Conservation (phyloP, 192 early-diverging fungal species). For the Coemansia sp. region DNA sequence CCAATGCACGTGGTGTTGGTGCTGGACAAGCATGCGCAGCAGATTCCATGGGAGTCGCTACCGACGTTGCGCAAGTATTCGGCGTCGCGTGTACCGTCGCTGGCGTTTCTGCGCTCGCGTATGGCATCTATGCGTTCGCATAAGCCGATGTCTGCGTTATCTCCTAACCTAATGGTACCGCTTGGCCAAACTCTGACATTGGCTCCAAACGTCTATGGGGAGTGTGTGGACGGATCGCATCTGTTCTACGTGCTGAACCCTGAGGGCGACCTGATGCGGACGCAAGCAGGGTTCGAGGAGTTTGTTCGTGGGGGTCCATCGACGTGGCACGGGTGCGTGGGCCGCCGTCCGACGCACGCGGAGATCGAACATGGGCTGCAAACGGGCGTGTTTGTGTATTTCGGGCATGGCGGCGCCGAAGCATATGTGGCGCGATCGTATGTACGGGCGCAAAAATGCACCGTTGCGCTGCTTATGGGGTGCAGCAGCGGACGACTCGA, state of each 20-base stretch:
- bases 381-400: slow-evolving; percentile 73
- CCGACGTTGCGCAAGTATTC: slow-evolving; percentile 68
- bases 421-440: slow-evolving; percentile 68
- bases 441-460: slow-evolving; percentile 69
- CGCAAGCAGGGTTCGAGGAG: slow-evolving; percentile 75
- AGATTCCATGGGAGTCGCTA: slow-evolving; percentile 87
- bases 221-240: slow-evolving; percentile 43
- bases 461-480: slow-evolving; percentile 84
- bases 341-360: slow-evolving; percentile 63
- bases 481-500: slow-evolving; percentile 88
- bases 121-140: slow-evolving; percentile 42
- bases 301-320: slow-evolving; percentile 11
- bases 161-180: neutral
- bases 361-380: slow-evolving; percentile 63
- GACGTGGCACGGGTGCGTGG: slow-evolving; percentile 73
- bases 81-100: slow-evolving; percentile 77
- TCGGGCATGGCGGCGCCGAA: slow-evolving; percentile 95
- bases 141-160: neutral
- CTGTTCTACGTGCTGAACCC: slow-evolving; percentile 92
- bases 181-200: neutral
- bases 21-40: slow-evolving; percentile 80
- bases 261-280: slow-evolving; percentile 76
- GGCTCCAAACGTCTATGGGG: neutral
- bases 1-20: slow-evolving; percentile 73
- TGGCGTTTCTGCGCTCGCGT: slow-evolving; percentile 69